Evolutionary conservation across 208 protist genomes (phyloP).

Genomic region (Wallacemonas rigidus): DNA sequence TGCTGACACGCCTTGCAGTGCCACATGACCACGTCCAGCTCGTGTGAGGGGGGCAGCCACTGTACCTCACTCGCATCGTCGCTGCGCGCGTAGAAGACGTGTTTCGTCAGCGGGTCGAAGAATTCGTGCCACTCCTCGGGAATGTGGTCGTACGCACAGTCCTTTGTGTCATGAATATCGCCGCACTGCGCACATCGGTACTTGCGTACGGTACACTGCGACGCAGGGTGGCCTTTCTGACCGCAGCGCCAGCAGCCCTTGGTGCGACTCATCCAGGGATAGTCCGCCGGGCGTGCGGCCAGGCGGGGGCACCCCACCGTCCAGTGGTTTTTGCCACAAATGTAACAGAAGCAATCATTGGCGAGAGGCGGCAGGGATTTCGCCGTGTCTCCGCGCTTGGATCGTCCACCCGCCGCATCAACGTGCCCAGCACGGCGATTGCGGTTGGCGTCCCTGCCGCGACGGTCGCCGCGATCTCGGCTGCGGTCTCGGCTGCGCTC

Average conservation of each 20-base stretch:
- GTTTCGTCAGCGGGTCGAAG: conserved; percentile 48
- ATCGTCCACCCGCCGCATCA: not conserved
- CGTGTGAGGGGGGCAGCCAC: conserved; percentile 67
- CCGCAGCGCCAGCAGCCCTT: conserved; percentile 79
- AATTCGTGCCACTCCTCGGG: conserved; percentile 89
- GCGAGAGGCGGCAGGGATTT: conserved; percentile 11
- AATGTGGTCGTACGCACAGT: conserved; percentile 79
- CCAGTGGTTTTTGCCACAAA: conserved; percentile 85
- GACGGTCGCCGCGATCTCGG: conserved; percentile 3
- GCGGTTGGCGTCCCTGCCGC: not conserved
- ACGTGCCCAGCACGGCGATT: not conserved
- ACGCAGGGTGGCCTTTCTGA: conserved; percentile 66
- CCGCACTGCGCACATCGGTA: conserved; percentile 82
- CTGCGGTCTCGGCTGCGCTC: conserved; percentile 19
- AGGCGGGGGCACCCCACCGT: conserved; percentile 73
- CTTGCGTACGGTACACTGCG: conserved; percentile 60
- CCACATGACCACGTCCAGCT: conserved; percentile 82
- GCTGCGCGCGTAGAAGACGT: conserved; percentile 79
- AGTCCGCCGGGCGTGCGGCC: conserved; percentile 40
- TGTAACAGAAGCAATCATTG: conserved; percentile 54
- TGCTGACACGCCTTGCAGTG: conserved; percentile 69
- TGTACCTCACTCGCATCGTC: conserved; percentile 66
- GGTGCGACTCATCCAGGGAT: conserved; percentile 56
- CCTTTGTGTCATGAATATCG: conserved; percentile 76
- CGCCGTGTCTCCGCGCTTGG: conserved; percentile 11